phyloP scores from a whole-genome alignment of 108 stramenopile genomes.

The Nitzschia sp. region DNA sequence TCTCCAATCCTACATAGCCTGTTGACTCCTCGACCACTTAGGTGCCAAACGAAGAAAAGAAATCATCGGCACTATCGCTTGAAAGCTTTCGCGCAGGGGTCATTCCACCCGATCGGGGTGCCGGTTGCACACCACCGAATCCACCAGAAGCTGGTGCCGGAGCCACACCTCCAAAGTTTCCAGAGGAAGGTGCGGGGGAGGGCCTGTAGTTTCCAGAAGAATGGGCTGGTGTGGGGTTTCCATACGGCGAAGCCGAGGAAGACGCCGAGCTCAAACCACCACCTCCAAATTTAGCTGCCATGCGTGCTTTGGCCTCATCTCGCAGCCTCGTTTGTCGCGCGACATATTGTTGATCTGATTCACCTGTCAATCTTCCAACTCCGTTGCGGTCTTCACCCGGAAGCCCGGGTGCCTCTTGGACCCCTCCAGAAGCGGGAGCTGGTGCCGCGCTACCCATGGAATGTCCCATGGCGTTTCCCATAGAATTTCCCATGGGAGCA shows the following conservation, averaged over 20 bases:
- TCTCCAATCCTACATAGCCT: too few species aligned
- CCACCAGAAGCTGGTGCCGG: constrained; percentile 17
- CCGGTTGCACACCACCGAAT: not conserved
- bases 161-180: constrained; percentile 16
- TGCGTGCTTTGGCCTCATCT: constrained; percentile 83
- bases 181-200: constrained; percentile 38
- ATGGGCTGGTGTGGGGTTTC: constrained; percentile 25
- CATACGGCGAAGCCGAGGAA: constrained; percentile 11
- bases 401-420: constrained; percentile 55
- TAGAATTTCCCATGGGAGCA: constrained; percentile 2
- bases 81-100: constrained; percentile 4
- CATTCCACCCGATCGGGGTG: constrained; percentile 29
- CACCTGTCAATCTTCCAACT: constrained; percentile 85
- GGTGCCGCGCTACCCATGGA: not conserved
- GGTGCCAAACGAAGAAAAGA: constrained; percentile 84
- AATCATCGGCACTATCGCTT: constrained; percentile 56
- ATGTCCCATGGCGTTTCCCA: not conserved
- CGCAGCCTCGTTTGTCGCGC: constrained; percentile 81
- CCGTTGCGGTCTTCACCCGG: constrained; percentile 87
- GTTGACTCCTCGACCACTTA: too few species aligned
- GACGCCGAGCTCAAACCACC: constrained; percentile 43
- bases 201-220: constrained; percentile 24
- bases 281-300: constrained; percentile 87
- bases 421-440: not conserved
- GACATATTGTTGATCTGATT: constrained; percentile 91